Percentiles rank a stretch among this genome's conserved stretches.
phyloP scores from a whole-genome alignment of 495 filamentous ascomycete species.

The Delitschia confertaspora region DNA sequence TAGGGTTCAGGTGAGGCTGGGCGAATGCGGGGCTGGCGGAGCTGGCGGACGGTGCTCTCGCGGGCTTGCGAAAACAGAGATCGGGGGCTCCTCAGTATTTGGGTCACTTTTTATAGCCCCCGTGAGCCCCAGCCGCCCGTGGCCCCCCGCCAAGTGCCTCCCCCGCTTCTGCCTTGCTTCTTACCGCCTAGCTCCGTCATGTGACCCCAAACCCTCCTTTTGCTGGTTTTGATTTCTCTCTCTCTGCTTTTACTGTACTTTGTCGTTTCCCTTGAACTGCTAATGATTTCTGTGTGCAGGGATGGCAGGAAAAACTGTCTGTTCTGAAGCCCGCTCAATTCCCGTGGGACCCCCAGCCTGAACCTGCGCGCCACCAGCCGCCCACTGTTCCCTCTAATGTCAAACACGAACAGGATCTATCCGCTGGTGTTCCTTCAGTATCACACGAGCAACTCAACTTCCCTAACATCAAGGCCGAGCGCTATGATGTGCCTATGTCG shows the following conservation, averaged over 20 bases:
- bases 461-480: slow-evolving; percentile 65
- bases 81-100: slow-evolving; percentile 29
- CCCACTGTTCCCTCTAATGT: slow-evolving; percentile 55
- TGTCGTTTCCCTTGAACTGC: not conserved
- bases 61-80: too few species aligned
- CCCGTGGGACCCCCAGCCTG: slow-evolving; percentile 81
- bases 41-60: slow-evolving; percentile 20
- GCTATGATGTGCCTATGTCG: slow-evolving; percentile 35
- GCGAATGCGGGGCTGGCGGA: slow-evolving; percentile 27
- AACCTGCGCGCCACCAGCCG: slow-evolving; percentile 45
- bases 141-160: slow-evolving; percentile 23
- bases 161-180: slow-evolving; percentile 17
- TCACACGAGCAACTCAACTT: slow-evolving; percentile 26
- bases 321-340: slow-evolving; percentile 73
- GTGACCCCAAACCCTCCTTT: slow-evolving; percentile 8
- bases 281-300: slow-evolving; percentile 44
- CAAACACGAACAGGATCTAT: slow-evolving; percentile 35
- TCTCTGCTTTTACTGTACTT: slow-evolving; percentile 4
- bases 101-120: slow-evolving; percentile 29
- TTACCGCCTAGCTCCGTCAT: slow-evolving; percentile 19
- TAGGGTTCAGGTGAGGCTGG: slow-evolving; percentile 19
- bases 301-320: slow-evolving; percentile 86
- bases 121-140: slow-evolving; percentile 14
- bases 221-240: slow-evolving; percentile 1
- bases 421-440: slow-evolving; percentile 11